Percentiles rank a stretch among this genome's conserved stretches.
phyloP scores from a whole-genome alignment of 176 grass and related monocot genomes.

The Poa pratensis region DNA sequence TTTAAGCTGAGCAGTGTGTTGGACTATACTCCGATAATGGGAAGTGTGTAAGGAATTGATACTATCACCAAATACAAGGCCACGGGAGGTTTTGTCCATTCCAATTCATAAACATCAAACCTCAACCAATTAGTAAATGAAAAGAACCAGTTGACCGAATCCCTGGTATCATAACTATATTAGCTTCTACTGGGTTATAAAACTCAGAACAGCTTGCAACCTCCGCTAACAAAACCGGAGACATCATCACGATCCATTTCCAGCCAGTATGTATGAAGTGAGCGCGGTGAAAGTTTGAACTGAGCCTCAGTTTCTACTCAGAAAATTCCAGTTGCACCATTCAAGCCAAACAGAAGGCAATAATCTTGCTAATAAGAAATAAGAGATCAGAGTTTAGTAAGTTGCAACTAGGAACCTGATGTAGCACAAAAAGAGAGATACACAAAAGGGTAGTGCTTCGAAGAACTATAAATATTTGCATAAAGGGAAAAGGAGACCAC shows the following conservation, averaged over 20 bases:
- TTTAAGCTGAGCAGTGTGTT: slow-evolving; percentile 38
- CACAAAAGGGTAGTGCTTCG: background rate
- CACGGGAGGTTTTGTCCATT: slow-evolving; percentile 57
- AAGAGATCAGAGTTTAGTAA: slow-evolving; percentile 44
- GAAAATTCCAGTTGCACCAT: slow-evolving; percentile 27
- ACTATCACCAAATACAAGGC: slow-evolving; percentile 47
- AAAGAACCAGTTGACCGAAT: slow-evolving; percentile 65
- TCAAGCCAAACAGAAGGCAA: slow-evolving; percentile 30
- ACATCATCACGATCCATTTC: slow-evolving; percentile 90
- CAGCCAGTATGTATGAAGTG: slow-evolving; percentile 50
- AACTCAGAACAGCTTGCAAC: slow-evolving; percentile 55
- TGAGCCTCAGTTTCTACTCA: slow-evolving; percentile 50
- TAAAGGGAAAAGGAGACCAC: slow-evolving; percentile 28
- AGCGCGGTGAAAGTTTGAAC: slow-evolving; percentile 48
- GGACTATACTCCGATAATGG: slow-evolving; percentile 40
- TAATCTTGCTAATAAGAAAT: slow-evolving; percentile 42
- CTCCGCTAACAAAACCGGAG: slow-evolving; percentile 90
- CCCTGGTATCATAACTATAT: slow-evolving; percentile 57
- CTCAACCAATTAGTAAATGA: slow-evolving; percentile 52
- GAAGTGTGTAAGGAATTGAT: slow-evolving; percentile 34
- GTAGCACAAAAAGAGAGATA: slow-evolving; percentile 21
- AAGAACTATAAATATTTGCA: slow-evolving; percentile 8
- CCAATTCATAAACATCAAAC: slow-evolving; percentile 40
- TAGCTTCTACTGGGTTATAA: slow-evolving; percentile 55
- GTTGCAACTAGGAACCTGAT: slow-evolving; percentile 23